A percentile compares a stretch with the other conserved stretches of the same genome.
phyloP scores from a whole-genome alignment of 2,329 filamentous ascomycete genomes.

The Fusarium torulosum region DNA sequence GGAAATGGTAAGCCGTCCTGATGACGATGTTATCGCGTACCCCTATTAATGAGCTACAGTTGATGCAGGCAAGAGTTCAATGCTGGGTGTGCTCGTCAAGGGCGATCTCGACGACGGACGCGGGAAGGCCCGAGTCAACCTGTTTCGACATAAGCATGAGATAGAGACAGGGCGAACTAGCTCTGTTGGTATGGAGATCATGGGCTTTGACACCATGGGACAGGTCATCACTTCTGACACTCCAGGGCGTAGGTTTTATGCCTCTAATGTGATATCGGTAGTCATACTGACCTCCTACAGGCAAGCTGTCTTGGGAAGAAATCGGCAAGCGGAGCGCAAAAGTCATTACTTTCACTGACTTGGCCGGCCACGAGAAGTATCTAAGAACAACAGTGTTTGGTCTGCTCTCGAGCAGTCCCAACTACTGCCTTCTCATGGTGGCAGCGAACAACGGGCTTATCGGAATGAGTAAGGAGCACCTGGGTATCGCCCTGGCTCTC shows the following conservation, averaged over 20 bases:
- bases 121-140: slow-evolving; percentile 91
- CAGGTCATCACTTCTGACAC: slow-evolving; percentile 84
- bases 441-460: slow-evolving; percentile 97
- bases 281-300: slow-evolving; percentile 48
- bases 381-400: slow-evolving; percentile 97
- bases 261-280: too few species aligned
- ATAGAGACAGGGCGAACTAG: slow-evolving; percentile 95
- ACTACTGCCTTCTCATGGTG: slow-evolving; percentile 98
- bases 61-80: slow-evolving; percentile 95
- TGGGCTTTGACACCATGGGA: slow-evolving; percentile 93
- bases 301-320: slow-evolving; percentile 91
- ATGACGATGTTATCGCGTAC: neutral
- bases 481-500: slow-evolving; percentile 92
- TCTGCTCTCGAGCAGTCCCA: slow-evolving; percentile 91
- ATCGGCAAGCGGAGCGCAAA: slow-evolving; percentile 95
- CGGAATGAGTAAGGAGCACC: slow-evolving; percentile 98
- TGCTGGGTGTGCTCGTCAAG: slow-evolving; percentile 95
- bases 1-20: slow-evolving; percentile 76
- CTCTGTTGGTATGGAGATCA: slow-evolving; percentile 98
- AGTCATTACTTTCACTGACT: slow-evolving; percentile 95
- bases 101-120: slow-evolving; percentile 94
- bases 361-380: slow-evolving; percentile 96
- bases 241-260: slow-evolving; percentile 75
- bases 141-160: slow-evolving; percentile 98
- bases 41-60: slow-evolving; percentile 63